These are phyloP conservation scores for Trifolium dubium DNA, from an alignment of 306 rosid genomes.

Conservation along the genomic window DNA sequence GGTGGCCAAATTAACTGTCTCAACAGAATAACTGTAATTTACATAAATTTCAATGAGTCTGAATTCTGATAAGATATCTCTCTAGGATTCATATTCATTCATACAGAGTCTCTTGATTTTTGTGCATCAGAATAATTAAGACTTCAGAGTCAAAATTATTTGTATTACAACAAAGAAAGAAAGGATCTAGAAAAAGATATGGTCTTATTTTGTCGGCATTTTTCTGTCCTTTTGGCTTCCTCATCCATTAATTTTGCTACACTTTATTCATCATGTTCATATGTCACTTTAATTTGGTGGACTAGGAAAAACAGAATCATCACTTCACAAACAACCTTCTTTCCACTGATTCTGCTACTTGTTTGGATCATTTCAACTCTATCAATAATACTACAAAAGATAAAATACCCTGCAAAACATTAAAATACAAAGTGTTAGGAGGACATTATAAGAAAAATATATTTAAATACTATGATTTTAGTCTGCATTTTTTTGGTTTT, in stretches of 20 bases:
- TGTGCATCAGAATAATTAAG: slow-evolving; percentile 50
- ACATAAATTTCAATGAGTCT: slow-evolving; percentile 39
- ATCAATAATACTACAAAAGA: slow-evolving; percentile 36
- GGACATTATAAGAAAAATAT: background rate
- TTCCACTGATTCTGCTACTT: slow-evolving; percentile 39
- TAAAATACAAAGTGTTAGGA: slow-evolving; percentile 24
- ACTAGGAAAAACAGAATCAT: slow-evolving; percentile 42
- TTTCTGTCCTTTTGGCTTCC: slow-evolving; percentile 54
- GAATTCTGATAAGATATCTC: background rate
- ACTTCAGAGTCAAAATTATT: slow-evolving; percentile 33
- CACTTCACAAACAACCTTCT: slow-evolving; percentile 13
- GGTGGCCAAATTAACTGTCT: slow-evolving; percentile 55
- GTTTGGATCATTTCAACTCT: slow-evolving; percentile 35
- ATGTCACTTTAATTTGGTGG: slow-evolving; percentile 52
- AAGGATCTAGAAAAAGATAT: slow-evolving; percentile 69
- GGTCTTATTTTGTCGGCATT: slow-evolving; percentile 67
- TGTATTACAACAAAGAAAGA: slow-evolving; percentile 41
- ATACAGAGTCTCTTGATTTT: slow-evolving; percentile 55
- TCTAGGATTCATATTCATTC: slow-evolving; percentile 39
- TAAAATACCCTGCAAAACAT: slow-evolving; percentile 26
- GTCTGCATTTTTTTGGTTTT: too few species aligned
- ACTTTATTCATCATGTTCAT: slow-evolving; percentile 62
- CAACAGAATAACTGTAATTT: slow-evolving; percentile 65
- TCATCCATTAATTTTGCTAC: slow-evolving; percentile 59
- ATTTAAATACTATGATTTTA: background rate